Evolutionary conservation across 352 stramenopile species (phyloP).

Genomic region (Saprolegnia diclina): DNA sequence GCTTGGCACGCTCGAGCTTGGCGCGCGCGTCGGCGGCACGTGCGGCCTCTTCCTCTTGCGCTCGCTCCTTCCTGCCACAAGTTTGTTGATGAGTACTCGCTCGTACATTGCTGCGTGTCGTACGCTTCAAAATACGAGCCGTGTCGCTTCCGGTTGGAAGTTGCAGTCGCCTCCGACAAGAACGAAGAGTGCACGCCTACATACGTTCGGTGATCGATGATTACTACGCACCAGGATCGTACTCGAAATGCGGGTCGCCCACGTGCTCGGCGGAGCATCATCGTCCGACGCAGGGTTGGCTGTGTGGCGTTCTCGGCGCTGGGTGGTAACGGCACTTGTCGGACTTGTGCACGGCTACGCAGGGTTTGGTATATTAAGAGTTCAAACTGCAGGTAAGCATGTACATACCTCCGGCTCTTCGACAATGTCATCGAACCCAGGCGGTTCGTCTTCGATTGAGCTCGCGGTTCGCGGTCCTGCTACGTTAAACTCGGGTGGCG

Average conservation of each 20-base stretch:
- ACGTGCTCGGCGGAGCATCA: background rate
- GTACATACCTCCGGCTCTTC: background rate
- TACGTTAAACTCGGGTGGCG: constrained; percentile 6
- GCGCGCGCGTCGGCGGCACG: constrained; percentile 30
- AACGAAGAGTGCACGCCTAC: constrained; percentile 8
- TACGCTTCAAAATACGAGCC: constrained; percentile 53
- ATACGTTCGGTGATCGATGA: background rate
- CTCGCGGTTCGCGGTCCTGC: constrained; percentile 15
- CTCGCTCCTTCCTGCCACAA: constrained; percentile 38
- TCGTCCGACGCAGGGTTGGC: background rate
- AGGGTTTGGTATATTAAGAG: background rate
- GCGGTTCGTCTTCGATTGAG: constrained; percentile 8
- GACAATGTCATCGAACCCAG: constrained; percentile 11
- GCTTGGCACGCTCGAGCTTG: constrained; percentile 40
- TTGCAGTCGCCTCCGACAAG: background rate
- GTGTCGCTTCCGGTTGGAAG: background rate
- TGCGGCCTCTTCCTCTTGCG: constrained; percentile 36
- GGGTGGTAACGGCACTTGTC: no score
- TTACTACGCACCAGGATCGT: background rate
- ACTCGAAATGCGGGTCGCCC: constrained; percentile 18
- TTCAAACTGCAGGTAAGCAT: background rate
- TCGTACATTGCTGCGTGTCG: background rate
- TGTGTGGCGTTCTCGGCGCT: no score
- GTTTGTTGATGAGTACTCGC: background rate
- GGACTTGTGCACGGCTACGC: background rate